Evolutionary conservation across 257 asterid species (phyloP).

Genomic region (Osmanthus fragrans): DNA sequence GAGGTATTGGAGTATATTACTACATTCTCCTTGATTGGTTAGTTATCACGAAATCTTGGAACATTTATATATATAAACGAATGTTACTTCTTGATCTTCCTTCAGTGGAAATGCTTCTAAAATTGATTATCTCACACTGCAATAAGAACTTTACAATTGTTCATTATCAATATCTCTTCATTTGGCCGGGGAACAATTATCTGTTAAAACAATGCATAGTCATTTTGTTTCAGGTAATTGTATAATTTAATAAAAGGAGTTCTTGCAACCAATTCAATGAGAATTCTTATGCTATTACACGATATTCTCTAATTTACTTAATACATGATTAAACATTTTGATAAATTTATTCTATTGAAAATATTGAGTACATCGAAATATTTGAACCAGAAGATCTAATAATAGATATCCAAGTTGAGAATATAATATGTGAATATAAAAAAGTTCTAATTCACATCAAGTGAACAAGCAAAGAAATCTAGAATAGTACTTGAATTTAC

Average conservation of each 20-base stretch:
- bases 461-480: background rate
- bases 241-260: background rate
- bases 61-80: too few relatives aligned
- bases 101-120: too few relatives aligned
- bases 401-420: too few relatives aligned
- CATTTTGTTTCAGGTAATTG: background rate
- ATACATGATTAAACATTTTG: background rate
- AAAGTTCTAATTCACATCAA: constrained; percentile 13
- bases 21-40: too few relatives aligned
- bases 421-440: background rate
- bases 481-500: background rate
- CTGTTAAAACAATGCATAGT: background rate
- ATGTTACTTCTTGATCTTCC: too few relatives aligned
- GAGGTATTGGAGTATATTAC: too few relatives aligned
- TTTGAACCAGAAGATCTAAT: background rate
- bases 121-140: too few relatives aligned
- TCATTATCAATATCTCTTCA: too few relatives aligned
- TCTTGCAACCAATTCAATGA: background rate
- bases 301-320: background rate
- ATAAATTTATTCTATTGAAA: background rate
- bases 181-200: background rate
- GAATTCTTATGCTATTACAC: background rate
- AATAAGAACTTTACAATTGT: too few relatives aligned
- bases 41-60: too few relatives aligned
- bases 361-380: background rate